These are phyloP conservation scores for Raphidocelis subcapitata DNA, from an alignment of 139 green algal genomes.

Conservation along the genomic window DNA sequence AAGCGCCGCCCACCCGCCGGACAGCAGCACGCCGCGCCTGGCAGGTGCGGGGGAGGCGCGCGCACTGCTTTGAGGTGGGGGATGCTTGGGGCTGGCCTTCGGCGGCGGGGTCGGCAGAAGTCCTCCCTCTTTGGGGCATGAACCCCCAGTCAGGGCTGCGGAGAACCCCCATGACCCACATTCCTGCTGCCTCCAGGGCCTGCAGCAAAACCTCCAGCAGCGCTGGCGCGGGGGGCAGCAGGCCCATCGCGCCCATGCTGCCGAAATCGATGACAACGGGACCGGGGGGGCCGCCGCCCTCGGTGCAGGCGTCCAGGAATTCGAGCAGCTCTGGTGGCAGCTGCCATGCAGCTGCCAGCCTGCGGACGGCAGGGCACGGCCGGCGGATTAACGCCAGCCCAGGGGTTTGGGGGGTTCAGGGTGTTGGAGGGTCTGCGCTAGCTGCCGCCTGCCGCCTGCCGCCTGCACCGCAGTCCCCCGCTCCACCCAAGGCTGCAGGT, in stretches of 20 bases:
- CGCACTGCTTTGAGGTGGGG: no score
- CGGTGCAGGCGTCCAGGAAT: background rate
- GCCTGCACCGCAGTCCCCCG: no score
- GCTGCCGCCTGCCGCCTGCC: background rate
- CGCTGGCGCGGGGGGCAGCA: conserved; percentile 36
- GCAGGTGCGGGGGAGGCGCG: no score
- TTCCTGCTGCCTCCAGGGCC: conserved; percentile 15
- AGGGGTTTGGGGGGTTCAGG: background rate
- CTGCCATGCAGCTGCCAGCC: background rate
- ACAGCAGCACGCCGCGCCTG: conserved; percentile 43
- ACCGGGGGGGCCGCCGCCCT: background rate
- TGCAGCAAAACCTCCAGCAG: conserved; percentile 35
- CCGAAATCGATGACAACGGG: conserved; percentile 52
- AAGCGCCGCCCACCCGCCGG: conserved; percentile 39
- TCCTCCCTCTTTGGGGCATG: no score
- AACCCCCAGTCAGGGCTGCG: no score
- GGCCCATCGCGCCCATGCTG: conserved; percentile 58
- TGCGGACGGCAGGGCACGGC: background rate
- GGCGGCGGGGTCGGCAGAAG: no score
- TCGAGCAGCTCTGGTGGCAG: background rate
- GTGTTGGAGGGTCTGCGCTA: background rate
- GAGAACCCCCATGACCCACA: conserved; percentile 13
- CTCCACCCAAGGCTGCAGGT: no score
- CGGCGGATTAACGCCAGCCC: background rate
- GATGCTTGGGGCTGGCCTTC: no score